Conservation (phyloP, 1,284 basidiomycete species). For the Ceratobasidium sp. region DNA sequence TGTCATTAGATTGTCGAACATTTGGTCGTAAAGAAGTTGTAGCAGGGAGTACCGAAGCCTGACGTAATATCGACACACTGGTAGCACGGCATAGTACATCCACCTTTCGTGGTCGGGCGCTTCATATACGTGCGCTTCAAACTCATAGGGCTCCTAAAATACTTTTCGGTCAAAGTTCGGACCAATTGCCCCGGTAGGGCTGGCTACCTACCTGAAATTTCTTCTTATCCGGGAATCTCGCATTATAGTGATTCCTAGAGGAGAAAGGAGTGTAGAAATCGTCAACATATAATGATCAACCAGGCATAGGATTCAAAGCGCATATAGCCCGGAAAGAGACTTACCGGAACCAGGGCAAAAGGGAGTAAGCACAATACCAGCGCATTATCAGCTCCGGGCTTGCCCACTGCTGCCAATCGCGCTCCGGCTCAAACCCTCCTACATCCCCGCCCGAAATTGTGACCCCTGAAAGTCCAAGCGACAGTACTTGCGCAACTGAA, state of each 20-base stretch:
- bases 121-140: slow-evolving; percentile 1
- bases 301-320: background rate
- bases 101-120: slow-evolving; percentile 27
- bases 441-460: slow-evolving; percentile 40
- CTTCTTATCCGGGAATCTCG: slow-evolving; percentile 32
- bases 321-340: background rate
- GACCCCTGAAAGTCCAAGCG: slow-evolving; percentile 39
- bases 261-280: background rate
- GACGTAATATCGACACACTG: slow-evolving; percentile 40
- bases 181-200: too few relatives aligned
- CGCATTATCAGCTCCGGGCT: slow-evolving; percentile 40
- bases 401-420: slow-evolving; percentile 21
- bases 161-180: too few relatives aligned
- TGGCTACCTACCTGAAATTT: slow-evolving; percentile 35
- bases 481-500: slow-evolving; percentile 41
- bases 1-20: slow-evolving; percentile 42
- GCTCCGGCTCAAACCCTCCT: slow-evolving; percentile 29
- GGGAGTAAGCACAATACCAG: slow-evolving; percentile 40
- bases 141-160: slow-evolving; percentile 31
- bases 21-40: slow-evolving; percentile 42
- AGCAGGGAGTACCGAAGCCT: slow-evolving; percentile 37
- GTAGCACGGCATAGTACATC: slow-evolving; percentile 24
- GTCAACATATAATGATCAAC: background rate
- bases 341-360: slow-evolving; percentile 40
- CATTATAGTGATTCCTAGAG: slow-evolving; percentile 40